Percentiles rank a stretch among this genome's conserved stretches.
These are phyloP conservation scores for Penicillium bialowiezense DNA, from an alignment of 495 filamentous ascomycete genomes.

Conservation along the genomic window DNA sequence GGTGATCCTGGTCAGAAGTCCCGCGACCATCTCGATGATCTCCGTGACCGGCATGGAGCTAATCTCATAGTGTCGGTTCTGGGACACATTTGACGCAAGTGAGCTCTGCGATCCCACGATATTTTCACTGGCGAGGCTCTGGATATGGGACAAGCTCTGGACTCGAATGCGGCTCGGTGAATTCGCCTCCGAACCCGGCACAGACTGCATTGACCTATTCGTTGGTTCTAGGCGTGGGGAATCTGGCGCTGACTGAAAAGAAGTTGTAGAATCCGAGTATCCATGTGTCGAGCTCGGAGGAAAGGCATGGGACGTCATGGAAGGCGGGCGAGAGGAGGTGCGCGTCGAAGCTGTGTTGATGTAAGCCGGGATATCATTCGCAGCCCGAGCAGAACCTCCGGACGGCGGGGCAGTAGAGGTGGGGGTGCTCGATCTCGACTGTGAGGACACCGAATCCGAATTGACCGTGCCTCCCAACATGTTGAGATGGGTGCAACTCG, in stretches of 20 bases:
- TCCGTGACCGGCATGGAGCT: slow-evolving; percentile 96
- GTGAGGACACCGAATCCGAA: slow-evolving; percentile 33
- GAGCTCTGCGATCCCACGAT: slow-evolving; percentile 48
- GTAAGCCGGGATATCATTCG: slow-evolving; percentile 44
- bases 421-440: slow-evolving; percentile 38
- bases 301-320: slow-evolving; percentile 34
- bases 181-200: slow-evolving; percentile 52
- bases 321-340: slow-evolving; percentile 24
- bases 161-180: slow-evolving; percentile 79
- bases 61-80: slow-evolving; percentile 84
- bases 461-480: slow-evolving; percentile 50
- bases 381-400: slow-evolving; percentile 35
- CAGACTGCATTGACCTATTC: slow-evolving; percentile 45
- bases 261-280: slow-evolving; percentile 18
- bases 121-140: slow-evolving; percentile 79
- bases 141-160: slow-evolving; percentile 82
- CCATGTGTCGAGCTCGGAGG: slow-evolving; percentile 19
- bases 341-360: slow-evolving; percentile 31
- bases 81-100: slow-evolving; percentile 43
- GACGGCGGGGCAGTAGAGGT: slow-evolving; percentile 43
- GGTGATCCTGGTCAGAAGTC: slow-evolving; percentile 96
- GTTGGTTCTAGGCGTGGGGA: slow-evolving; percentile 55
- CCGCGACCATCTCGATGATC: slow-evolving; percentile 99
- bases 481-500: slow-evolving; percentile 24
- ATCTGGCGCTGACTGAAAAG: slow-evolving; percentile 39